Evolutionary conservation across 2,329 filamentous ascomycete species (phyloP).

Genomic region (Sclerotinia spermophila): DNA sequence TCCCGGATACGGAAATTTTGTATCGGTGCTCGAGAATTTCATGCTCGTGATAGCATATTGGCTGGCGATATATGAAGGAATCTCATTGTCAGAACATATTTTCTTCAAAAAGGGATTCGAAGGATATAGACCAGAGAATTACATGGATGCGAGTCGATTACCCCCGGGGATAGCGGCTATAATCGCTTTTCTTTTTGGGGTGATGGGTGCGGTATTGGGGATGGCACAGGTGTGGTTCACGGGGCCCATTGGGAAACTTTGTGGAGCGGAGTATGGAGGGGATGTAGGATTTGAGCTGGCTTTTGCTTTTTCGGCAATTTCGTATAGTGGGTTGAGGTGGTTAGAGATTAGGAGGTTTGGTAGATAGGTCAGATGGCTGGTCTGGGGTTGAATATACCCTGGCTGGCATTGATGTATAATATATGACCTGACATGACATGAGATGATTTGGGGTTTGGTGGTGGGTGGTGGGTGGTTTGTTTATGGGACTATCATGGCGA

Average conservation of each 20-base stretch:
- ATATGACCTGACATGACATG: background rate
- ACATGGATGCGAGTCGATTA: slow-evolving; percentile 54
- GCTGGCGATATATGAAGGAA: slow-evolving; percentile 69
- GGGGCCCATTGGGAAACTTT: slow-evolving; percentile 58
- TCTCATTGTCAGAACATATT: slow-evolving; percentile 44
- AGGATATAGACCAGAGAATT: slow-evolving; percentile 57
- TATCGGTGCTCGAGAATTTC: slow-evolving; percentile 63
- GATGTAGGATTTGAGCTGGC: slow-evolving; percentile 64
- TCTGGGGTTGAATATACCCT: background rate
- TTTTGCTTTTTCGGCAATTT: slow-evolving; percentile 54
- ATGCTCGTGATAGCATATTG: slow-evolving; percentile 69
- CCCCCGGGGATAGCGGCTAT: slow-evolving; percentile 62
- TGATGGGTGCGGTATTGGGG: slow-evolving; percentile 62
- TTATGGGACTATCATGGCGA: background rate
- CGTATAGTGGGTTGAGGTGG: slow-evolving; percentile 47
- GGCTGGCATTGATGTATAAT: background rate
- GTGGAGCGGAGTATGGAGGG: slow-evolving; percentile 41
- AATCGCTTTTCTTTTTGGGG: slow-evolving; percentile 59
- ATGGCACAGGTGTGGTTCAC: slow-evolving; percentile 69
- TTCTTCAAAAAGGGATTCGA: slow-evolving; percentile 60
- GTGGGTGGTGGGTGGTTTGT: background rate
- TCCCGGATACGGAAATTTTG: slow-evolving; percentile 64
- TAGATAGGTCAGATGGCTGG: slow-evolving; percentile 32
- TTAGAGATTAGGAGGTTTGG: slow-evolving; percentile 43
- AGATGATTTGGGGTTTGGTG: background rate